Base-by-base conservation (phyloP, 805 yeast genomes). In the Myxozyma sirexii region DNA sequence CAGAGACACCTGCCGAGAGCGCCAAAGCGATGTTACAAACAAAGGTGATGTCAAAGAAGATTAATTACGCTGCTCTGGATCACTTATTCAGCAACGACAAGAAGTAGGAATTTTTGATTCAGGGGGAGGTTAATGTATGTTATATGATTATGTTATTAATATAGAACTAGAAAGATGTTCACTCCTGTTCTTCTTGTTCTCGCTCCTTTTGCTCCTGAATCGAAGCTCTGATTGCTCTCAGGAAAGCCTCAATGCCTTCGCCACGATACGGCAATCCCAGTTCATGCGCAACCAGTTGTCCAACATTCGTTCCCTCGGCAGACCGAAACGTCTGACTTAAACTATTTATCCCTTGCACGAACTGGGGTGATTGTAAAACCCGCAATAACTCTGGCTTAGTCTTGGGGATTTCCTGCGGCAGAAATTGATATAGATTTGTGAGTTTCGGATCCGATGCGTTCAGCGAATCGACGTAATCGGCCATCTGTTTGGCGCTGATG, bases 41-140 rank as follows among this genome's bases (percentile, higher is more conserved):
- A 73, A 86, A 89, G 69, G 79, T 88, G 5, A 85, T 87, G 65
- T 89, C 97, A 27, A 88, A 86, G 75, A 94, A 94, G 78, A 88
- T 94, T 73, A 94, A 94, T 73, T 94, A 94, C 72, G 85, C 82
- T 49, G 91, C 93, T 3, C 82, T 93, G 55, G 86, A 85, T 24
- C 67, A 66, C 45, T 64, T 77, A 49, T 68, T 77, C 56, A 58
- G 38, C 47, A 62, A 68, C 43, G 10, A 45, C 19, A 39, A 27
- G 21, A 29, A 38, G 31, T 55, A 41, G 29, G 8, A n/a, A n/a
- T 10, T 5, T 12, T 23, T 49, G 2, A 4, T 27, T 39, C 21
- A 17, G 15, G 21, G 2, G 13, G 29, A 1, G 2, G 27, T 39
- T 12, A 15, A 45, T 24, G 29, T 46, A 5, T 26, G 23, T 6